Conservation (phyloP, 1,284 basidiomycete genomes). For the Ustilago nuda region DNA sequence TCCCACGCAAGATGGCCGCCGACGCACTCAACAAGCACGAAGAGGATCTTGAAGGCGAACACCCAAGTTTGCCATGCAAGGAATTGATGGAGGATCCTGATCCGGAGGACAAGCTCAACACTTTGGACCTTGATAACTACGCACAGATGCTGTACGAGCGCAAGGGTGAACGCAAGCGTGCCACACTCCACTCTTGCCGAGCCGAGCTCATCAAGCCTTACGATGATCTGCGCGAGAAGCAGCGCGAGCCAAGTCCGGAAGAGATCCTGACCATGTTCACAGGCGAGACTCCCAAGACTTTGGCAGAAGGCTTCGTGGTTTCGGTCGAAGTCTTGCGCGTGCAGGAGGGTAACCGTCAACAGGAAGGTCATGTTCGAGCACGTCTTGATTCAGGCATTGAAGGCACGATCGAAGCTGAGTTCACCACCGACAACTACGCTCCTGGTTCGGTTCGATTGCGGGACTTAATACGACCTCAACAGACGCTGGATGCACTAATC, state of each 20-base stretch:
- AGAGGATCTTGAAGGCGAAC: constrained; percentile 66
- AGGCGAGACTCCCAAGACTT: constrained; percentile 85
- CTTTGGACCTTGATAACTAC: constrained; percentile 95
- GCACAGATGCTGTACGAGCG: constrained; percentile 80
- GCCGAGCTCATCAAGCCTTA: constrained; percentile 89
- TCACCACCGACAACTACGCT: constrained; percentile 54
- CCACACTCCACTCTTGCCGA: constrained; percentile 79
- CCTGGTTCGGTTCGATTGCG: constrained; percentile 54
- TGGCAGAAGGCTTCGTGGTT: constrained; percentile 84
- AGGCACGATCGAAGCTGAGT: constrained; percentile 63
- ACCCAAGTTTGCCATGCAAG: constrained; percentile 60
- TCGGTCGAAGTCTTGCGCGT: constrained; percentile 81
- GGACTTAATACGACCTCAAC: constrained; percentile 72
- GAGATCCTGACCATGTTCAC: constrained; percentile 95
- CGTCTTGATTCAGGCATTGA: constrained; percentile 88
- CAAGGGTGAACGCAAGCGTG: constrained; percentile 72
- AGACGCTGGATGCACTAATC: constrained; percentile 84
- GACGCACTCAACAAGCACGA: constrained; percentile 85
- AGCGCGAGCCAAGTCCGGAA: constrained; percentile 78
- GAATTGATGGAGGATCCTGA: constrained; percentile 87
- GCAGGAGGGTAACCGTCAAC: constrained; percentile 48
- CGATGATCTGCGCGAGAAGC: constrained; percentile 80
- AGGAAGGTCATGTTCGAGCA: constrained; percentile 72
- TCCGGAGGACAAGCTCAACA: constrained; percentile 83
- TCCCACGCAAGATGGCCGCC: constrained; percentile 98